phyloP scores from a whole-genome alignment of 148 eudicot species.

The Persicaria maculosa region DNA sequence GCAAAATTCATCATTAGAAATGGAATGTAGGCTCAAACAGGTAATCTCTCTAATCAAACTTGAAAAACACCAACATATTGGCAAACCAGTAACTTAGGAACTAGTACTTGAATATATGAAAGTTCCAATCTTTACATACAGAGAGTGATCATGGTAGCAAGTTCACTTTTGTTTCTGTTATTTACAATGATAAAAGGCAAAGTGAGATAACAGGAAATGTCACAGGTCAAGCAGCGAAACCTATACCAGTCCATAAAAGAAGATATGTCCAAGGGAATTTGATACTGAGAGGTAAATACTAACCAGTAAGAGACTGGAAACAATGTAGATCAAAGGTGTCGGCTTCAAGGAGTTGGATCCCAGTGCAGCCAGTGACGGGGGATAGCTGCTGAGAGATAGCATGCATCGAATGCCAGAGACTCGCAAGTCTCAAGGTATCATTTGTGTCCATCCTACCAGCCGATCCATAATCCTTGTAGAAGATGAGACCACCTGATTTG shows the following conservation, averaged over 20 bases:
- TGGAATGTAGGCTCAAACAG: too few species aligned
- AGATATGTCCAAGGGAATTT: not conserved
- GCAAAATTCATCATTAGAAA: not conserved
- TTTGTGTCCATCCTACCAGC: conserved; percentile 96
- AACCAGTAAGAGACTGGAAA: conserved; percentile 94
- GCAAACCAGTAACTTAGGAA: conserved; percentile 1
- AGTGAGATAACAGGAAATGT: not conserved
- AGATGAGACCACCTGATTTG: conserved; percentile 96
- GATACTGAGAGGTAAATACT: not conserved
- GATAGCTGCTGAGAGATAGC: conserved; percentile 98
- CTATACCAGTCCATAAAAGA: not conserved
- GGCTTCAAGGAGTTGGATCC: conserved; percentile 89
- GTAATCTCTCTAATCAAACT: too few species aligned
- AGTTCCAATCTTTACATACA: not conserved
- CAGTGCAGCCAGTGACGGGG: conserved; percentile 61
- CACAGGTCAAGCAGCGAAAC: not conserved
- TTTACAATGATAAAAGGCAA: not conserved
- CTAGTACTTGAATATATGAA: not conserved
- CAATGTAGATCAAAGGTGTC: conserved; percentile 94
- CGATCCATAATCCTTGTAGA: conserved; percentile 96
- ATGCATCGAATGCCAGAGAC: conserved; percentile 99
- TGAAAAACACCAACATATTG: too few species aligned
- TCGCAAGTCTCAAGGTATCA: conserved; percentile 91
- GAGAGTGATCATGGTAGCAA: not conserved
- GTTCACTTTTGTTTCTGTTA: not conserved